Evolutionary conservation across 805 yeast genomes (phyloP), one percentile per base, ranked within the genome.

Genomic region (Hagleromyces aurorensis): DNA sequence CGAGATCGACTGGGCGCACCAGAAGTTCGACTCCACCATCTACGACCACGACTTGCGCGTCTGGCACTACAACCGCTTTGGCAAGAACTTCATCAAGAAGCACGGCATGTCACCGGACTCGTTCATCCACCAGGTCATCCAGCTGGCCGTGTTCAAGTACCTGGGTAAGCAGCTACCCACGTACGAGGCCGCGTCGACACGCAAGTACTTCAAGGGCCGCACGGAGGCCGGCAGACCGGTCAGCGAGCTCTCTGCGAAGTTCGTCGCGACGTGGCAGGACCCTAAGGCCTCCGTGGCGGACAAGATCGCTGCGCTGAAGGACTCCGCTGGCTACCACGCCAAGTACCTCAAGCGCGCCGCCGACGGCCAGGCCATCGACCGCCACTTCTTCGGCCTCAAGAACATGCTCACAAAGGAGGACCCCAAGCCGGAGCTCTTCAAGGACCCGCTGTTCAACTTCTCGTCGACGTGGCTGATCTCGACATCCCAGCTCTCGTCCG

Each of bases 181-280:
- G 8, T 89, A 89, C 61, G 98, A 89, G 61, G 78, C 94, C 29
- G 96, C 96, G 3, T 84, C 97, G 13, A 89, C 96, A 2, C 75
- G 97, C 59, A 78, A 75, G 55, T 89, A 69, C 59, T 79, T 75
- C 51, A 76, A 72, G 49, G 98, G 98, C 33, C 75, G 98, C 57
- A 89, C 97, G 6, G 98, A 89, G 61, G 81, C 96, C 14, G 85
- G 91, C 38, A 72, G 98, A 50, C 64, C 85, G 4, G 95, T 84
- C 7, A 76, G 94, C 6, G 53, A 55, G 29, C 94, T 80, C 52
- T 70, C 85, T 15, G 64, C 70, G 27, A 63, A 64, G 19, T 82
- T 86, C 58, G 93, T 81, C 34, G 64, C 71, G 50, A 73, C 80
- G 19, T 83, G 94, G 84, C 66, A 76, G 44, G 64, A 75, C 49